Base-by-base conservation (phyloP, 257 asterid genomes). In the Rauvolfia tetraphylla region DNA sequence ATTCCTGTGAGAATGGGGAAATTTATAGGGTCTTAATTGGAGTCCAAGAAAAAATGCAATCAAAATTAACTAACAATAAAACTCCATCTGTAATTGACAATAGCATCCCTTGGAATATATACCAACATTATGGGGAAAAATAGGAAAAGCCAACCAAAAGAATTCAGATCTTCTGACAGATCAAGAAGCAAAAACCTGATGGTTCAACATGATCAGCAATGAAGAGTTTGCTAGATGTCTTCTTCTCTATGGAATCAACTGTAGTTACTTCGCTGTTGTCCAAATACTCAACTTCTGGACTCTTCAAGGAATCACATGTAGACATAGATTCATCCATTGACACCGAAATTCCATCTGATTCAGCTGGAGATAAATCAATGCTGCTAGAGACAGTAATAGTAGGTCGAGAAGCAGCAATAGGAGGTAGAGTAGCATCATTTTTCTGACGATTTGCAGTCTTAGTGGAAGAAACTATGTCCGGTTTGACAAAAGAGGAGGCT, bases 281-380 rank as follows among this genome's bases (percentile, higher is more conserved):
- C 83, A 93, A 80, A 75, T 95, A 93, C 77, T 92, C 99, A n/a
- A 95, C 82, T 25, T 92, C 93, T 0, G 97, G 96, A 67, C 99
- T 95, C 59, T 89, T 89, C 82, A 95, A 75, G 65, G 97, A 89
- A 81, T 91, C 96, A 73, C 92, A 95, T 41, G 89, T 86, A 38
- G 98, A 90, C 96, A 89, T 90, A 9, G 99, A 88, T 75, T 95
- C 98, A 75, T 91, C 99, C 96, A 95, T 89, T 27, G 98, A 72
- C 76, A 84, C 84, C 23, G 91, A 86, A 31, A 74, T 74, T 25
- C 88, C 83, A 70, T 91, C 97, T 12, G 96, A 89, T 54, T 84
- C 81, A 68, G 83, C 80, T 1, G 88, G 92, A 65, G 91, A 88
- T 31, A 76, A 59, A 56, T 80, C 82, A 81, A 84, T 82, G 80